These are phyloP conservation scores for Curvularia hawaiiensis DNA, from an alignment of 2,329 filamentous ascomycete genomes.

Conservation along the genomic window DNA sequence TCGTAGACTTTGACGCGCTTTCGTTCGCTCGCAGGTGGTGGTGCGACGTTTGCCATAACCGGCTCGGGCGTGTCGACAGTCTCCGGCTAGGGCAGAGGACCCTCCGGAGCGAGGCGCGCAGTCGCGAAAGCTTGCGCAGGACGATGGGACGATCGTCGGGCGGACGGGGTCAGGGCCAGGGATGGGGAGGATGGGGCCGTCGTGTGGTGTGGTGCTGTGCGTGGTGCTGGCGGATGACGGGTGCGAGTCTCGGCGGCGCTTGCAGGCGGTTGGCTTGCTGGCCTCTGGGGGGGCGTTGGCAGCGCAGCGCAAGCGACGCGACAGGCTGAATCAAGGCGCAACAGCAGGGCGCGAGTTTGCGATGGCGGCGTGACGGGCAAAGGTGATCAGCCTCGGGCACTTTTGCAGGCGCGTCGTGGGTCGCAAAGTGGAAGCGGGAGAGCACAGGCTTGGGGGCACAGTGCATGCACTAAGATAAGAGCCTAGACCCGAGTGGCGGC, in stretches of 20 bases:
- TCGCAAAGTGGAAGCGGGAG: slow-evolving; percentile 19
- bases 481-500: slow-evolving; percentile 14
- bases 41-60: slow-evolving; percentile 30
- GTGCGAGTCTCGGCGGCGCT: slow-evolving; percentile 18
- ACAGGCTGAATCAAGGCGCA: slow-evolving; percentile 2
- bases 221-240: slow-evolving; percentile 28
- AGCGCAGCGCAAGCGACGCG: slow-evolving; percentile 14
- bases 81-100: slow-evolving; percentile 31
- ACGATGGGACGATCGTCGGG: slow-evolving; percentile 16
- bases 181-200: slow-evolving; percentile 16
- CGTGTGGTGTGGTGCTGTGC: slow-evolving; percentile 17
- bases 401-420: slow-evolving; percentile 28
- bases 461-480: slow-evolving; percentile 27
- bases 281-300: background rate
- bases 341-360: slow-evolving; percentile 6
- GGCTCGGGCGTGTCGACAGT: slow-evolving; percentile 23
- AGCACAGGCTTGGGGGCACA: slow-evolving; percentile 18
- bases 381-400: slow-evolving; percentile 26
- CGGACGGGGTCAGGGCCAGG: slow-evolving; percentile 21
- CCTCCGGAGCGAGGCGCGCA: slow-evolving; percentile 36
- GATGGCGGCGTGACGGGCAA: slow-evolving; percentile 17
- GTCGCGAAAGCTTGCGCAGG: slow-evolving; percentile 35
- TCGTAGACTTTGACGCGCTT: slow-evolving; percentile 97
- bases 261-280: slow-evolving; percentile 1
- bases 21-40: slow-evolving; percentile 56